Conservation (phyloP, 768 basidiomycete species). For the Austroboletus eburneus region DNA sequence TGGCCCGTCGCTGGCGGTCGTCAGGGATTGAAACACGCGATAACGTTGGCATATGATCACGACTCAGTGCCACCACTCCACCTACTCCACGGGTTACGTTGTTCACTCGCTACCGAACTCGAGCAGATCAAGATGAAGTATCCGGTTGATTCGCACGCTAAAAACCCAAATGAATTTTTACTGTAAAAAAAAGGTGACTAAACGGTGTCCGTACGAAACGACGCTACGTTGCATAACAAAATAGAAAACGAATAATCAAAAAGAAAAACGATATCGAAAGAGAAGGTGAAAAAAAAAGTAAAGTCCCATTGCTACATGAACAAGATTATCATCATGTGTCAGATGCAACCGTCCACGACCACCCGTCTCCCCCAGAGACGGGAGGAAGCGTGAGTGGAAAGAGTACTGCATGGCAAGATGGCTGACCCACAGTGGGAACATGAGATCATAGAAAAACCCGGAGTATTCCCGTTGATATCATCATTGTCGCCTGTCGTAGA, state of each 20-base stretch:
- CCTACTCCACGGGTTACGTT: constrained; percentile 2
- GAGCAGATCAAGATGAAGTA: too few species aligned
- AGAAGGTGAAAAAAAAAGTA: constrained; percentile 3
- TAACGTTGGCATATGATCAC: too few species aligned
- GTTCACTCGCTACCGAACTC: too few species aligned
- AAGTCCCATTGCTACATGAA: constrained; percentile 23
- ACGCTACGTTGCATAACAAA: constrained; percentile 23
- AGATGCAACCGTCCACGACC: constrained; percentile 23
- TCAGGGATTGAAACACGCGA: too few species aligned
- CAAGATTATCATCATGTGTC: constrained; percentile 24
- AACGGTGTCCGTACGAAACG: constrained; percentile 18
- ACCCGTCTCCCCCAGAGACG: constrained; percentile 2
- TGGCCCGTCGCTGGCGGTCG: too few species aligned
- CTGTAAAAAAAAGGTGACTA: constrained; percentile 15
- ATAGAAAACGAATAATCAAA: constrained; percentile 33
- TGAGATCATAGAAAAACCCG: constrained; percentile 21
- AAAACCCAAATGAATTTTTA: constrained; percentile 4
- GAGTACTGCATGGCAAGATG: constrained; percentile 3
- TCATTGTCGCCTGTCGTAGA: constrained; percentile 24
- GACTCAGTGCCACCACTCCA: too few species aligned
- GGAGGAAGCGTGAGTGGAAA: constrained; percentile 2
- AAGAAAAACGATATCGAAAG: constrained; percentile 1
- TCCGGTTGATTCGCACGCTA: constrained; percentile 2
- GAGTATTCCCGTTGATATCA: constrained; percentile 23
- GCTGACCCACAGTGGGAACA: constrained; percentile 12